Base-by-base conservation (phyloP, 2,329 filamentous ascomycete species). In the Aspergillus felis region DNA sequence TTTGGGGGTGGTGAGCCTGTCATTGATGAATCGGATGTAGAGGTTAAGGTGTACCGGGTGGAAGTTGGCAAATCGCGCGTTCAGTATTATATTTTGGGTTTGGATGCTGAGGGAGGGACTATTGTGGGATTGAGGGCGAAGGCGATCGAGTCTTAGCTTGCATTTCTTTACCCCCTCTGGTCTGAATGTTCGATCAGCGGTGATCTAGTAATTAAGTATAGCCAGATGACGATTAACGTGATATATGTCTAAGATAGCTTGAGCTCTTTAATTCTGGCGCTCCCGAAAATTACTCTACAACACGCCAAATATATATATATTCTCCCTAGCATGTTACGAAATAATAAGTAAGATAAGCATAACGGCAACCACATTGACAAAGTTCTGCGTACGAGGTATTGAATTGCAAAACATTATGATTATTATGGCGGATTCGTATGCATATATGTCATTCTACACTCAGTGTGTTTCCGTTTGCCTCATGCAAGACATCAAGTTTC, bases 101-200 rank as follows among this genome's bases (percentile, higher is more conserved):
- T 88, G 64, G 81, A 87, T 67, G 76, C 76, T 17, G 77, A 82
- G 52, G 82, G 81, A 12, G 82, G 80, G 20, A 83, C 81, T 75
- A 68, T 96, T 58, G 85, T 96, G 7, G 92, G 92, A 14, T 81
- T 88, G 56, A 93, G 91, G 81, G 90, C 88, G 10, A 77, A 91
- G 75, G 85, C 88, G 27, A 81, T 96, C 61, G 92, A 96, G 81
- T 86, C 82, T 67, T 89, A 69, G 59, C 42, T 52, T 51, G 51
- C 7, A 1, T 29, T 12, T 54, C 56, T n/a, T 42, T 25, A 3
- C 4, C 4, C 8, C 17, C n/a, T 35, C 22, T 22, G 51, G 22
- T 51, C 4, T 49, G 12, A 38, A 17, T 56, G 24, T 47, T 32
- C 8, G n/a, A 17, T 24, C 17, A 42, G 7, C 7, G 25, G 46